Percentiles rank a stretch among this genome's conserved stretches.
phyloP scores from a whole-genome alignment of 2,329 filamentous ascomycete species.

The Fusarium torreyae region DNA sequence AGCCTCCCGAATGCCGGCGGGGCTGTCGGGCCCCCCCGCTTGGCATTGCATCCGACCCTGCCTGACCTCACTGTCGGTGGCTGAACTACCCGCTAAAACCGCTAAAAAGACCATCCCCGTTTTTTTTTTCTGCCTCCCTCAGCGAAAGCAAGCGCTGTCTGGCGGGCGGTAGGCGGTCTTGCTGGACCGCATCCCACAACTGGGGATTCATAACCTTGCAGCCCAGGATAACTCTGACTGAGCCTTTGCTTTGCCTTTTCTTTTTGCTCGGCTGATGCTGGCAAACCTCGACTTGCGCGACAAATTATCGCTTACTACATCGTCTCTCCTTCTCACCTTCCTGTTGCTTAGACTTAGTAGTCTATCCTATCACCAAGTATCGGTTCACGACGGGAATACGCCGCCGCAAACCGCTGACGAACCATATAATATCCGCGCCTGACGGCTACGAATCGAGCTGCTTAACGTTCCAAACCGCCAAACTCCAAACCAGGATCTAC shows the following conservation, averaged over 20 bases:
- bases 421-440: conserved; percentile 17
- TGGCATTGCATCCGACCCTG: neutral
- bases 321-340: neutral
- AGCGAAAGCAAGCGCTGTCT: neutral
- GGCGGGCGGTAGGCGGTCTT: conserved; percentile 3
- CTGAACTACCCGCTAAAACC: conserved; percentile 38
- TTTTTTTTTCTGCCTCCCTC: conserved; percentile 7
- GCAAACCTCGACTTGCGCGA: neutral
- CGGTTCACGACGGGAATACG: conserved; percentile 23
- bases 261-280: conserved; percentile 16
- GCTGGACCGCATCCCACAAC: conserved; percentile 25
- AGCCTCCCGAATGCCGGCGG: conserved; percentile 34
- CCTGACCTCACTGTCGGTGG: conserved; percentile 29
- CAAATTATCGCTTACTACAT: neutral
- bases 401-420: conserved; percentile 13
- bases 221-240: conserved; percentile 12
- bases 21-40: neutral
- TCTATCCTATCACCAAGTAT: neutral
- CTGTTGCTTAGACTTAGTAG: neutral
- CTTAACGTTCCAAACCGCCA: conserved; percentile 1
- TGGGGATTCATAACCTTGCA: conserved; percentile 20
- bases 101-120: conserved; percentile 33
- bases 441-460: conserved; percentile 12
- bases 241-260: conserved; percentile 4
- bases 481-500: neutral